phyloP scores from a whole-genome alignment of 352 stramenopile species.

The Globisporangium nunn region DNA sequence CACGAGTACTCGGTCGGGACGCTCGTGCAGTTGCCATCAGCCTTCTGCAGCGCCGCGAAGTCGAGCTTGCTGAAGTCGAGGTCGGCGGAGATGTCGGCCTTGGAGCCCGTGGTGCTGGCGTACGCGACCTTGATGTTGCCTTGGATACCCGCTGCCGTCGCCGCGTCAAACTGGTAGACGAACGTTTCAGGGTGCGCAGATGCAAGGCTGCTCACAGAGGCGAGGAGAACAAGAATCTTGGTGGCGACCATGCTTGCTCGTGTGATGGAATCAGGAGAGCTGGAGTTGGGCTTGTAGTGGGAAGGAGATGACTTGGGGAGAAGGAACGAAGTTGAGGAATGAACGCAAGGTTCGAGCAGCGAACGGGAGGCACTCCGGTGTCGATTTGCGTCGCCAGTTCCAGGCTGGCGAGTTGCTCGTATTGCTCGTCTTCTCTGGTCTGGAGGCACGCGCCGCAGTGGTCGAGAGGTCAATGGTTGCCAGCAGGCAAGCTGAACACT shows the following conservation, averaged over 20 bases:
- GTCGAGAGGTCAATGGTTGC: too few species aligned
- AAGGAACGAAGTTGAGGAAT: constrained; percentile 3
- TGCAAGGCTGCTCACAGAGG: constrained; percentile 22
- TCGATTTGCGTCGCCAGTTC: too few species aligned
- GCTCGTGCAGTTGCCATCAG: constrained; percentile 30
- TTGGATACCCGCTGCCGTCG: constrained; percentile 27
- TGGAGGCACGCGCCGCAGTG: too few species aligned
- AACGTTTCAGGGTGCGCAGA: constrained; percentile 3
- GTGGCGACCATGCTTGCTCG: background rate
- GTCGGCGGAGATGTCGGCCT: constrained; percentile 26
- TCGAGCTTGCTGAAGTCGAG: constrained; percentile 44
- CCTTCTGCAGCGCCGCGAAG: constrained; percentile 20
- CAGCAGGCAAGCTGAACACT: too few species aligned
- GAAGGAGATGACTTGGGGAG: background rate
- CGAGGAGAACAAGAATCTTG: constrained; percentile 1
- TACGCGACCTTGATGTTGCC: constrained; percentile 38
- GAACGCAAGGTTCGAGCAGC: background rate
- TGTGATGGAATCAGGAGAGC: background rate
- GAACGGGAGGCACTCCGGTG: too few species aligned
- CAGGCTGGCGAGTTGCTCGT: too few species aligned
- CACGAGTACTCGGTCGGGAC: constrained; percentile 19
- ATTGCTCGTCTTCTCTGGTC: too few species aligned
- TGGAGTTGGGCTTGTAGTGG: background rate
- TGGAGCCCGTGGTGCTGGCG: constrained; percentile 20
- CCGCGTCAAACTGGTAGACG: constrained; percentile 38